Evolutionary conservation across 768 basidiomycete species (phyloP), one percentile per base, ranked within the genome.

Genomic region (Clavulina sp.): DNA sequence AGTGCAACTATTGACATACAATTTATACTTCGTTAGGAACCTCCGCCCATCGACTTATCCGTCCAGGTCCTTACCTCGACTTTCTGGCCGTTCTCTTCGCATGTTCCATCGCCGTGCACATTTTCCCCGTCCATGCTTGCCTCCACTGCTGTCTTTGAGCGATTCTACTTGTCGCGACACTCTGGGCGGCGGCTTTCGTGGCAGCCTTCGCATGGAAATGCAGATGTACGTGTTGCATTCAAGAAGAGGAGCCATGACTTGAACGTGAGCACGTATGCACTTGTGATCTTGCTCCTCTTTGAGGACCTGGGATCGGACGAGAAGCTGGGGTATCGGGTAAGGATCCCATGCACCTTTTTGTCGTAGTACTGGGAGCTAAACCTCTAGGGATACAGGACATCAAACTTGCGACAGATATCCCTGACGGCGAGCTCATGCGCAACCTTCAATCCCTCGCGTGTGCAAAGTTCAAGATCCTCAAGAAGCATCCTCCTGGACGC

Each of bases 51-150:
- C 57, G 86, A 93, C 36, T 73, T 96, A 33, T 79, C 75, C 0
- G 88, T 96, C 38, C 91, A 73, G 4, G 83, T 99, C 47, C 89
- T 96, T 77, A 97, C 95, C 0, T 85, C 92, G 1, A 93, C 91
- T 3, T 87, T 85, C 64, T 99, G 95, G 95, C 95, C 95, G 0
- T 82, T 80, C 69, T 71, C 81, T 2, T 46, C 43, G 26, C 74
- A 80, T 54, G 65, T 72, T 6, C 68, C 78, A 2, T 60, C 77
- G 0, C 56, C 63, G 0, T 95, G 87, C 58, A 76, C 68, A 3
- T 68, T 96, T 36, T 80, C 89, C 0, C 62, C 73, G 16, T 64
- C 73, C 16, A 71, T 99, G 59, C 62, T 75, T 21, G 73, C 72
- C 56, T 72, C 80, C 0, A 76, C 75, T 63, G 76, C 74, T 60